Evolutionary conservation across 192 early-diverging fungal genomes (phyloP), one percentile per base, ranked within the genome.

Genomic region (Rhizophlyctis rosea): DNA sequence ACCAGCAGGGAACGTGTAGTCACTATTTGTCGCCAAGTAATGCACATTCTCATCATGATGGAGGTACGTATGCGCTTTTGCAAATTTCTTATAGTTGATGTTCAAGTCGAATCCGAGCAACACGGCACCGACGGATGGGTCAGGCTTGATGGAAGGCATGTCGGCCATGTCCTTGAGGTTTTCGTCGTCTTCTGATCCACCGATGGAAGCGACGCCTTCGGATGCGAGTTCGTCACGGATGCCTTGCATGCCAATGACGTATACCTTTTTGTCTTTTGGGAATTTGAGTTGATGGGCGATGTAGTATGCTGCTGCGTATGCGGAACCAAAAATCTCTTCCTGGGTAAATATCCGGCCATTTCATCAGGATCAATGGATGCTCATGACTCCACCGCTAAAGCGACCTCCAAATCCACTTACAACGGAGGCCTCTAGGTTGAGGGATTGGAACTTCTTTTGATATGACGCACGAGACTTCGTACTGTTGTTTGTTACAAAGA

Each of bases 401-500:
- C n/a, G n/a, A n/a, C n/a, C n/a, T n/a, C n/a, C 23, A 32, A 69
- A 16, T 21, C 23, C 24, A 27, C 75, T 62, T 80, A 88, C 92
- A 36, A 69, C 75, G 1, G 73, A 64, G 3, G 93, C 90, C 67
- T 88, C 72, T 39, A 99, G 91, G 29, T 89, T 88, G 4, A 96
- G 72, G 48, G 73, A 79, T 50, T 77, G 65, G 69, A 99, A 95
- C 80, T 97, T 97, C 34, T 84, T 76, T 24, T 88, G 66, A 64
- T 95, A 95, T 54, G 81, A 74, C 9, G 68, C 65, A 30, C 96
- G 86, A 21, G 94, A 95, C 51, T 89, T 93, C 36, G 90, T 87
- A 71, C 89, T 91, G 80, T 99, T 99, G 84, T 99, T 99, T 33
- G 96, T 93, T 21, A 99, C 95, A 75, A 97, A 99, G 39, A 96